These are phyloP conservation scores for Leishmania tarentolae DNA, from an alignment of 208 protist genomes.

Conservation along the genomic window DNA sequence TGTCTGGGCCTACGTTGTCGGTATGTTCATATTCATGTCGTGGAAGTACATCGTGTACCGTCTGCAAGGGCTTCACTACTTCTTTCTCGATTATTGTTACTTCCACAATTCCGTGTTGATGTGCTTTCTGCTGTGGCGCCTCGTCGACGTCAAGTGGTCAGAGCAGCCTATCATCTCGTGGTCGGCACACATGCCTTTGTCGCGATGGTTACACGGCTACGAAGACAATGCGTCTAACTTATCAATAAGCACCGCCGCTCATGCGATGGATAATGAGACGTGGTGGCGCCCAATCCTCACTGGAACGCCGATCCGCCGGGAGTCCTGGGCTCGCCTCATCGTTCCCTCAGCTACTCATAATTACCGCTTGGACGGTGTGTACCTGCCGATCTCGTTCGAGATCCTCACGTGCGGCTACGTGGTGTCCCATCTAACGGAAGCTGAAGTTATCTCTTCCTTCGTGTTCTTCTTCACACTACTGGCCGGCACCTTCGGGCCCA, in stretches of 20 bases:
- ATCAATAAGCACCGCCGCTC: not conserved
- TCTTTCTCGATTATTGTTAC: conserved; percentile 79
- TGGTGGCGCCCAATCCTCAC: conserved; percentile 29
- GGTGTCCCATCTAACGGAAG: conserved; percentile 35
- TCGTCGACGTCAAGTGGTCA: conserved; percentile 61
- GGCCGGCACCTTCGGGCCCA: conserved; percentile 58
- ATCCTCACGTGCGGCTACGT: conserved; percentile 52
- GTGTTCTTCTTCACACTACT: conserved; percentile 59
- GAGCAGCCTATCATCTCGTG: conserved; percentile 52
- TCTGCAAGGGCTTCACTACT: conserved; percentile 65
- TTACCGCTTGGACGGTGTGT: conserved; percentile 42
- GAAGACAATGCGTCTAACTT: not conserved
- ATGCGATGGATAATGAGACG: conserved; percentile 5
- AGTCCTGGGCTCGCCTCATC: conserved; percentile 20
- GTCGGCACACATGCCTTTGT: conserved; percentile 31
- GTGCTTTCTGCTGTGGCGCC: conserved; percentile 54
- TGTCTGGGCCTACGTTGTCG: conserved; percentile 67
- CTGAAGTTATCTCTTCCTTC: conserved; percentile 51
- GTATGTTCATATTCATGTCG: conserved; percentile 51
- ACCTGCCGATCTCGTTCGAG: conserved; percentile 47
- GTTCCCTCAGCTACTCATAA: conserved; percentile 19
- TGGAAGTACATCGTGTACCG: conserved; percentile 66
- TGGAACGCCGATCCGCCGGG: conserved; percentile 15
- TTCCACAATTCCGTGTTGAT: conserved; percentile 66
- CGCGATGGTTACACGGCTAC: conserved; percentile 6